Base-by-base conservation (phyloP, 108 stramenopile species). In the Fragilariopsis cylindrus region DNA sequence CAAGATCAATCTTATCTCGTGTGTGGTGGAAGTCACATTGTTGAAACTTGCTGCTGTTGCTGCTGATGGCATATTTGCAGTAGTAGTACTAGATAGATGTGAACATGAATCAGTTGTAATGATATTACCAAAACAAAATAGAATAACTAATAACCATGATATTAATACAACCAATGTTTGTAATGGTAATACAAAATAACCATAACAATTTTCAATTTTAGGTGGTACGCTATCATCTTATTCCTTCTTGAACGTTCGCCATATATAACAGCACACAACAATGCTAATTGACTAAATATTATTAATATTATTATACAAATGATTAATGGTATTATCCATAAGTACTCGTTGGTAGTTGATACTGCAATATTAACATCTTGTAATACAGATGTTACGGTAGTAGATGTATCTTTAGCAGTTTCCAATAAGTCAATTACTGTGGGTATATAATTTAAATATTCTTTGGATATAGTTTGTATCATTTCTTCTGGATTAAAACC, bases 311-410 rank as follows among this genome's bases (percentile, higher is more conserved):
- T 62, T 15, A 39, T 39, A 12, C 56, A 60, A 45, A 79, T 50
- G 4, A 79, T 43, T 7, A 55, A 47, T 48, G 78, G 78, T 12
- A 73, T 43, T 4, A 69, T 49, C 78, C 78, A 79, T 30, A 71
- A 52, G 49, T 67, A 68, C 3, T 67, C 53, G 4, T 67, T 47
- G 7, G 78, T 42, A 7, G 30, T n/a, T 0, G 49, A 48, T n/a
- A 79, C 18, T 3, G 50, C 16, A 6, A 13, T 7, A 18, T 66
- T 42, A 19, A 72, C 19, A 30, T 68, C 55, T 16, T 48, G 12
- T 57, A 71, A 65, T 3, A 68, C 21, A 41, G 42, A 19, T 11
- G 65, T 54, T 7, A 79, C 43, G 7, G 21, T 58, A 18, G 46
- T 39, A 45, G 60, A 18, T 4, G 66, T 73, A 15, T 42, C 41